Conservation (phyloP, 768 basidiomycete genomes). For the Russula foetens region DNA sequence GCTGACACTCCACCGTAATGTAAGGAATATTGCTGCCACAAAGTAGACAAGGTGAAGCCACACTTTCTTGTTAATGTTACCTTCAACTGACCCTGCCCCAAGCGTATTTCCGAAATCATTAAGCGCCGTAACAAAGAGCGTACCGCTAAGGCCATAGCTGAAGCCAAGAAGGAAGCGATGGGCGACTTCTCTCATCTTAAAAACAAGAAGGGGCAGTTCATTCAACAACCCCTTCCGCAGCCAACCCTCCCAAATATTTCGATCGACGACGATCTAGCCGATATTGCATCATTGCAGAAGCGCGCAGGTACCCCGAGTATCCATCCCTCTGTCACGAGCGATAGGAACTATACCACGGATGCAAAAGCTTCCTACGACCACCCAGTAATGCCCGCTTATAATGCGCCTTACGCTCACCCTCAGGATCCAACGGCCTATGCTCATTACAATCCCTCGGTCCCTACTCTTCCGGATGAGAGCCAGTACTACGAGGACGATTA, state of each 20-base stretch:
- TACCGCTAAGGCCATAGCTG: constrained; percentile 65
- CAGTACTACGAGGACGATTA: constrained; percentile 61
- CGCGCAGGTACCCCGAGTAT: constrained; percentile 50
- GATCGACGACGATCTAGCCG: constrained; percentile 67
- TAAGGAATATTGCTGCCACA: constrained; percentile 96
- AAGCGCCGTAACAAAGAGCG: constrained; percentile 87
- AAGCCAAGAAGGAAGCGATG: constrained; percentile 85
- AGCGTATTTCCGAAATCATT: constrained; percentile 92
- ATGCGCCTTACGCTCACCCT: constrained; percentile 48
- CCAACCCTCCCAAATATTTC: constrained; percentile 90
- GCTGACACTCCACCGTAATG: constrained; percentile 25
- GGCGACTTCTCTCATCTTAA: constrained; percentile 88
- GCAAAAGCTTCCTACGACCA: constrained; percentile 40
- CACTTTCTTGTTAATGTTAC: neutral
- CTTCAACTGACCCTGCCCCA: constrained; percentile 15
- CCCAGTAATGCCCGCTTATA: constrained; percentile 73
- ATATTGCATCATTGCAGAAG: constrained; percentile 47
- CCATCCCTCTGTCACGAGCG: constrained; percentile 33
- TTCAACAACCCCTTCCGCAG: constrained; percentile 77
- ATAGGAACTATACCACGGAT: constrained; percentile 46
- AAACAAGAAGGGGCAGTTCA: constrained; percentile 84
- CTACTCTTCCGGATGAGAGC: constrained; percentile 46
- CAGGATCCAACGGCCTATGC: constrained; percentile 43
- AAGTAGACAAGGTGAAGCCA: constrained; percentile 82
- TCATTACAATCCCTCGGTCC: constrained; percentile 52